phyloP scores from a whole-genome alignment of 495 filamentous ascomycete species.

The Penicillium subrubescens region DNA sequence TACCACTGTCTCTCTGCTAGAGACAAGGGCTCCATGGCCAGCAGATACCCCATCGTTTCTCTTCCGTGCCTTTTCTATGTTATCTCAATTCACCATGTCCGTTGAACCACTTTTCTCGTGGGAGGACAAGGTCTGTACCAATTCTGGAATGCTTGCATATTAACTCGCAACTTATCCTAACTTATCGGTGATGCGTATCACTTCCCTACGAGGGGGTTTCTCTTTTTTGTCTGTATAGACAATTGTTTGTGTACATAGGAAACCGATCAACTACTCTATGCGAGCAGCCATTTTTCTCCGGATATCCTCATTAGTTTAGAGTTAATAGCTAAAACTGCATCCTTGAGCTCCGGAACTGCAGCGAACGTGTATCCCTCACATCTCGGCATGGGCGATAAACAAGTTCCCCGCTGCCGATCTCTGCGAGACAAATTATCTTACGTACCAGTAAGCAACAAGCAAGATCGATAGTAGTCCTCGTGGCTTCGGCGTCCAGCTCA shows the following conservation, averaged over 20 bases:
- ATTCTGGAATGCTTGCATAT: slow-evolving; percentile 6
- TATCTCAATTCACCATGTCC: slow-evolving; percentile 3
- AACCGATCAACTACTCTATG: not conserved
- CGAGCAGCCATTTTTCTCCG: not conserved
- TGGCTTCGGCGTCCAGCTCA: not conserved
- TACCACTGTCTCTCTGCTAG: slow-evolving; percentile 2
- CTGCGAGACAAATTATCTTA: not conserved
- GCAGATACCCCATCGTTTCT: slow-evolving; percentile 31
- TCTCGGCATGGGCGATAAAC: not conserved
- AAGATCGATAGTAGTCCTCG: not conserved
- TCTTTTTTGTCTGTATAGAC: not conserved
- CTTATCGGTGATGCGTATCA: not conserved
- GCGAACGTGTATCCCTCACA: not conserved
- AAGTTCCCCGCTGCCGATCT: not conserved
- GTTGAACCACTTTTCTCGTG: not conserved
- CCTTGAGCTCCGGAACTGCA: not conserved
- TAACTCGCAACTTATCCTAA: not conserved
- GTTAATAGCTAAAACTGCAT: not conserved
- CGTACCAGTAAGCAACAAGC: not conserved
- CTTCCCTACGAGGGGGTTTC: not conserved
- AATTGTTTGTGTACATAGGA: not conserved
- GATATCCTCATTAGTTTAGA: not conserved
- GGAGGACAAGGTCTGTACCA: not conserved
- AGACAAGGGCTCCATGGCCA: slow-evolving; percentile 8
- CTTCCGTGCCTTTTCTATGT: slow-evolving; percentile 19